Evolutionary conservation across 2,329 filamentous ascomycete species (phyloP).

Genomic region (Ceratocystis papillata): DNA sequence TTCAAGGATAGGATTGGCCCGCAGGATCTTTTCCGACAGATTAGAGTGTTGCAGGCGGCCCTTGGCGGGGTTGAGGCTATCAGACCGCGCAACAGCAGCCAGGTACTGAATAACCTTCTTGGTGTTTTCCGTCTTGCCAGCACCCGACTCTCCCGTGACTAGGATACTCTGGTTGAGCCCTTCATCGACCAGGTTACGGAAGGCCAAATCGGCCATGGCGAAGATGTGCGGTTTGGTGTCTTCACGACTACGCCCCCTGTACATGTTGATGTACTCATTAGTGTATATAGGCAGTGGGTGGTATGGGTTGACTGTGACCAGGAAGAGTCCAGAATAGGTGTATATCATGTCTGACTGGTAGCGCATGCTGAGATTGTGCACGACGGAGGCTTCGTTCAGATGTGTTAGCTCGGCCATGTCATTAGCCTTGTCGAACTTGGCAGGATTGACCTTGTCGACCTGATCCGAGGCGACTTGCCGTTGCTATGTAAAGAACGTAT

Average conservation of each 20-base stretch:
- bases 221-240: conserved; percentile 97
- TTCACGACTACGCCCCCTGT: conserved; percentile 79
- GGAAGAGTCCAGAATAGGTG: conserved; percentile 92
- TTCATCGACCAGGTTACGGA: conserved; percentile 89
- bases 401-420: conserved; percentile 99
- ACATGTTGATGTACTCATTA: conserved; percentile 97
- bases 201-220: conserved; percentile 93
- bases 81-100: conserved; percentile 80
- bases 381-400: conserved; percentile 92
- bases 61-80: conserved; percentile 57
- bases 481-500: conserved; percentile 45
- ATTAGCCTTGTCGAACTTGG: conserved; percentile 98
- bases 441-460: conserved; percentile 97
- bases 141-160: conserved; percentile 94
- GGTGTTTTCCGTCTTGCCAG: conserved; percentile 97
- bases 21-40: conserved; percentile 88
- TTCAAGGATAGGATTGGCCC: conserved; percentile 94
- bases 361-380: conserved; percentile 89
- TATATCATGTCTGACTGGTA: conserved; percentile 96
- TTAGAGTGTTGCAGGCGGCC: conserved; percentile 59
- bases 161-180: conserved; percentile 94
- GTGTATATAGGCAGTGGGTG: conserved; percentile 89
- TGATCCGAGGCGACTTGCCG: conserved; percentile 74
- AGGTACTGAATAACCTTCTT: conserved; percentile 99
- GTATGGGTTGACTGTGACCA: conserved; percentile 96